Evolutionary conservation across 2,329 filamentous ascomycete genomes (phyloP), one percentile per base, ranked within the genome.

Genomic region (Epicoccum nigrum): DNA sequence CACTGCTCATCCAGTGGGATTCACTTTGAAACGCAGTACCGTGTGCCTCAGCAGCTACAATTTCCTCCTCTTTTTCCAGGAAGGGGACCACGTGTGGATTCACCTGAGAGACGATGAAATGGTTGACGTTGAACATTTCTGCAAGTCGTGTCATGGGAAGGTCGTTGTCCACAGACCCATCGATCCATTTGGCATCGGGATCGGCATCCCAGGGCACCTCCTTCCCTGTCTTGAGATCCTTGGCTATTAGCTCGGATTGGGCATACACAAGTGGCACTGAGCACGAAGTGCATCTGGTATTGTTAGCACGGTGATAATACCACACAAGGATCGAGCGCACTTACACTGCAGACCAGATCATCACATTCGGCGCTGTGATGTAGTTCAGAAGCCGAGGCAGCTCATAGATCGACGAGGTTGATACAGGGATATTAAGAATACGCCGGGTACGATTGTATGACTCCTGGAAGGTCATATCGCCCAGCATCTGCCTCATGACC

Each of bases 61-160:
- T 71, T 20, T 82, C 80, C 54, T 91, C 88, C 51, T 95, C 89
- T 59, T 86, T 89, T 13, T 84, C 80, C 13, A 97, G 77, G 64
- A 97, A 96, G 0, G 91, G 90, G 0, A 95, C 85, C 7, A 97
- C 90, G 64, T 97, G 93, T 0, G 93, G 93, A 64, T 97, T 97
- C 42, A 97, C 92, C 70, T 97, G 93, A 0, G 92, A 96, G 15
- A 97, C 93, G 60, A 97, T 97, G 68, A 97, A 97, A 70, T 97
- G 93, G 67, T 97, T 97, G 69, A 97, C 92, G 67, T 97, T 96
- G 79, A 97, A 96, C 88, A 97, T 92, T 68, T 96, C 92, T 1
- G 92, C 86, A 13, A 97, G 79, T 2, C 90, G 85, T 16, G 88
- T 91, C 85, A 96, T 96, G 1, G 93, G 93, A 2, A 97, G 79